Base-by-base conservation (phyloP, 2,329 filamentous ascomycete genomes). In the Onygenales sp. region DNA sequence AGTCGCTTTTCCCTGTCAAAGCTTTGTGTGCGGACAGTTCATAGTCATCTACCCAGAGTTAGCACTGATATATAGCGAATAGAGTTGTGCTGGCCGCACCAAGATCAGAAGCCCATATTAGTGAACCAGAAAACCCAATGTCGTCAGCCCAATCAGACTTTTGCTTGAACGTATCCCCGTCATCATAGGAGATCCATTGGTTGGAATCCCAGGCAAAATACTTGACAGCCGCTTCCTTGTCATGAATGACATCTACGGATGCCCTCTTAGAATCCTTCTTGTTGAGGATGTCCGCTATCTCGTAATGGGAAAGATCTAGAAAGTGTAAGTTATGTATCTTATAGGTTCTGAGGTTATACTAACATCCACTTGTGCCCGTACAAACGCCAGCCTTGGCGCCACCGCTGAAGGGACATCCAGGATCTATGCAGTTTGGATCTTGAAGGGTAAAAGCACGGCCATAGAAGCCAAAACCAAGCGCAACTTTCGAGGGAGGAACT, bases 391-490 rank as follows among this genome's bases (percentile, higher is more conserved):
- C 51, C 6, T 58, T 58, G 27, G 55, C 61, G 42, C 58, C 51
- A 27, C 59, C 54, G n/a, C 50, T 48, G 40, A 64, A 64, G 6
- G 59, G 56, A 53, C 61, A 63, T 14, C 63, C 54, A n/a, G 61
- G 64, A 10, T 32, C 50, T 21, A 42, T 58, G 49, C 63, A 61
- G 42, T 10, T 31, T 0, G 63, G 49, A 46, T 61, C 44, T 14
- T 51, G 21, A 0, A 63, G 54, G 1, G 69, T 76, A 45, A 72
- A 78, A 2, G 72, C 69, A 4, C 76, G 65, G 0, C 75, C 76
- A 51, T 80, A 80, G 47, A 67, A 70, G 1, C 74, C 74, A 0
- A 77, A 52, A 0, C 77, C 77, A 2, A 70, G 27, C 17, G 66
- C 61, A 14, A 70, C 60, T 40, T 64, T 61, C 0, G 45, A 31